A percentile compares a stretch with the other conserved stretches of the same genome.
phyloP scores from a whole-genome alignment of 306 rosid species.

The Cicer arietinum region DNA sequence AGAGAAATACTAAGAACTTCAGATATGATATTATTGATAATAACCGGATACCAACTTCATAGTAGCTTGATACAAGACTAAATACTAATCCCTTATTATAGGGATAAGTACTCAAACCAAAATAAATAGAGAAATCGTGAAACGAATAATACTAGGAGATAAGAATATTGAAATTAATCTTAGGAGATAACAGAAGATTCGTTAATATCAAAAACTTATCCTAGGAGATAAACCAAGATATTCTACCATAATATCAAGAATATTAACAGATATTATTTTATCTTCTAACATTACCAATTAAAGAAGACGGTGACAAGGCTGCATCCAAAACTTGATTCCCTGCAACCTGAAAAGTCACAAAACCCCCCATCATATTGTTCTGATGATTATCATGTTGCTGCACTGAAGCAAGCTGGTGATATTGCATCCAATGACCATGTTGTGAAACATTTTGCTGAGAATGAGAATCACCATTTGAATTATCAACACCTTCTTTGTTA shows the following conservation, averaged over 20 bases:
- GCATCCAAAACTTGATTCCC: conserved; percentile 67
- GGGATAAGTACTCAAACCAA: neutral
- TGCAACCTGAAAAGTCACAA: conserved; percentile 52
- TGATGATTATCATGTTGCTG: conserved; percentile 54
- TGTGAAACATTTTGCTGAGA: conserved; percentile 55
- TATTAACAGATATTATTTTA: neutral
- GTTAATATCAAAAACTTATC: neutral
- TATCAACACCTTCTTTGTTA: conserved; percentile 38
- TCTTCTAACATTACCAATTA: conserved; percentile 54
- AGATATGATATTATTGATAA: neutral
- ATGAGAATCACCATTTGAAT: conserved; percentile 43
- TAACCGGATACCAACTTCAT: neutral
- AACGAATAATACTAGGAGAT: neutral
- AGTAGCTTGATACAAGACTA: neutral
- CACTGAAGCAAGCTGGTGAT: conserved; percentile 52
- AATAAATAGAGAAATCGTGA: neutral
- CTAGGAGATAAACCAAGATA: neutral
- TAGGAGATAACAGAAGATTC: neutral
- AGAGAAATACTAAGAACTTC: neutral
- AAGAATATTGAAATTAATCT: neutral
- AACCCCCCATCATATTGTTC: conserved; percentile 62
- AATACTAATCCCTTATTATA: too few relatives aligned
- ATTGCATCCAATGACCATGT: conserved; percentile 76
- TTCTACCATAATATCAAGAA: conserved; percentile 1
- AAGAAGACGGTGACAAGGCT: conserved; percentile 62